phyloP scores from a whole-genome alignment of 331 rosid genomes.

The Pyracantha coccinea region DNA sequence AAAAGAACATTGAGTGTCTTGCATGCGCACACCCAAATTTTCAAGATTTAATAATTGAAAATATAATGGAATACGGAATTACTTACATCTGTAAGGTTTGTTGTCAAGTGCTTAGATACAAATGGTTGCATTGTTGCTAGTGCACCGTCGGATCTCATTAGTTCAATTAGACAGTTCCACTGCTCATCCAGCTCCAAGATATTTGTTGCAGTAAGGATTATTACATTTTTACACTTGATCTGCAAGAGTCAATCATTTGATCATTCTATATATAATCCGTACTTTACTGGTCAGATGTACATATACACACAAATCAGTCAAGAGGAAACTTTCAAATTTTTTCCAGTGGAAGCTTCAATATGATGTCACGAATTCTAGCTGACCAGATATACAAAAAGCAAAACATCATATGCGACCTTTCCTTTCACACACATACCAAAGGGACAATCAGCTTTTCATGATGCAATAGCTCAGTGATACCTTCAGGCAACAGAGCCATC shows the following conservation, averaged over 20 bases:
- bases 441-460: constrained; percentile 74
- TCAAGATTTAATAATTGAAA: background rate
- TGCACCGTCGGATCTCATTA: constrained; percentile 45
- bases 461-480: constrained; percentile 89
- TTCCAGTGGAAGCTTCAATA: constrained; percentile 1
- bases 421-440: constrained; percentile 51
- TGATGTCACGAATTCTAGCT: constrained; percentile 1
- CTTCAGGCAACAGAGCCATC: constrained; percentile 98
- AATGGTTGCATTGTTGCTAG: constrained; percentile 57
- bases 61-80: background rate
- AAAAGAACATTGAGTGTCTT: background rate
- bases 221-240: constrained; percentile 86
- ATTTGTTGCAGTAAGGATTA: constrained; percentile 63
- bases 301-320: background rate
- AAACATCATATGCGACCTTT: constrained; percentile 4
- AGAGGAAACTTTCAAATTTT: background rate
- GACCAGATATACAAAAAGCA: constrained; percentile 2
- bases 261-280: background rate
- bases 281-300: background rate
- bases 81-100: constrained; percentile 66
- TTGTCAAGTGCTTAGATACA: constrained; percentile 43
- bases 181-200: constrained; percentile 56
- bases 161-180: constrained; percentile 83
- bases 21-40: background rate
- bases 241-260: constrained; percentile 29